Base-by-base conservation (phyloP, 2,329 filamentous ascomycete genomes). In the Pyrenochaeta sp. region DNA sequence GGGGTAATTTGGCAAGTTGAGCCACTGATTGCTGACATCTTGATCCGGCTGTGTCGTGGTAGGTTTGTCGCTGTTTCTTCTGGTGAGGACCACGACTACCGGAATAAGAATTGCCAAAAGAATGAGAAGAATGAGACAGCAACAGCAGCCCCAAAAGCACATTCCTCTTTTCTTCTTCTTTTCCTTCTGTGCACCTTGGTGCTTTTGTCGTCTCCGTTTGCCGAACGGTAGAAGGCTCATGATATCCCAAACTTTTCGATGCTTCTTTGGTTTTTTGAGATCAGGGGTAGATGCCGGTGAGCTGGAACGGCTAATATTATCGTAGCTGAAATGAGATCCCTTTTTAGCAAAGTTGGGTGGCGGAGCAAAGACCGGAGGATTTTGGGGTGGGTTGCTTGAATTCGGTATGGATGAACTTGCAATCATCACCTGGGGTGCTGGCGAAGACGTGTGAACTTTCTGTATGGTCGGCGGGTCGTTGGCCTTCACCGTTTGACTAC, bases 1-100 rank as follows among this genome's bases (percentile, higher is more conserved):
- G 19, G 93, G 93, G 66, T 91, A 97, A 50, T 89, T 88, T 1
- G 93, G 96, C 60, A 96, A 76, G 72, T 96, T 97, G 55, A 97
- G 83, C 90, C 92, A 97, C 46, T 55, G 58, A 52, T 65, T 64
- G 3, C 59, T 53, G 36, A 65, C 50, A 27, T 54, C 62, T 34
- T 59, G 55, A 27, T 59, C 62, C 13, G 67, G 63, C 19, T 66
- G 63, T 42, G 65, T 63, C 10, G 60, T 54, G 19, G 51, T 52
- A 30, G 61, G 63, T 27, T 64, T 78, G 72, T 63, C 79, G 78
- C 62, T 77, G 80, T 52, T 81, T 74, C 62, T 75, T 45, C 64
- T 72, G 0, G 72, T 72, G 25, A 77, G 59, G 0, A 78, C 69
- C 4, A 78, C 70, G 10, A 72, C 60, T 15, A 81, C 64, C 1